Percentiles rank a stretch among this genome's conserved stretches.
These are phyloP conservation scores for Bruguiera parviflora DNA, from an alignment of 345 rosid species.

Conservation along the genomic window DNA sequence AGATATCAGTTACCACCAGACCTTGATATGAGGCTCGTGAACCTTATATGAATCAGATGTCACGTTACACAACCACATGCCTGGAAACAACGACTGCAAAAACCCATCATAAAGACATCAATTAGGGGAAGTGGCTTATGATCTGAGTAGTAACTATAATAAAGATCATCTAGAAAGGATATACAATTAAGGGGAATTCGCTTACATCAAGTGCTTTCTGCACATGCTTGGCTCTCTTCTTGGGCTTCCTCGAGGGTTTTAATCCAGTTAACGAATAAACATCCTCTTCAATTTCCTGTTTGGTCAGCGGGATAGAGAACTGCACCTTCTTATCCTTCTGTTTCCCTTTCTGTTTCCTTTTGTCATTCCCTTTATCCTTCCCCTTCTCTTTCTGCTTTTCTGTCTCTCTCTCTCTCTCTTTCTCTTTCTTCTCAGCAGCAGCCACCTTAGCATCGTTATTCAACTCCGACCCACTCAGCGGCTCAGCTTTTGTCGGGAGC, in stretches of 20 bases:
- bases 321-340: slow-evolving; percentile 19
- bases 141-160: no score
- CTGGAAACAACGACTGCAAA: slow-evolving; percentile 29
- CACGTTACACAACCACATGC: slow-evolving; percentile 23
- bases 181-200: background rate
- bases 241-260: slow-evolving; percentile 26
- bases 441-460: slow-evolving; percentile 10
- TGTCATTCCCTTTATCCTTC: no score
- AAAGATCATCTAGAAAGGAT: background rate
- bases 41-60: slow-evolving; percentile 23
- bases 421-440: background rate
- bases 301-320: slow-evolving; percentile 26
- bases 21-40: slow-evolving; percentile 23
- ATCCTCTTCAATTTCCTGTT: slow-evolving; percentile 30
- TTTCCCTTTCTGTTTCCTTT: background rate
- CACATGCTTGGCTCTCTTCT: slow-evolving; percentile 26
- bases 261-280: slow-evolving; percentile 25
- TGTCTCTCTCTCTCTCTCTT: no score
- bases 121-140: no score
- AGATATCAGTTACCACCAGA: slow-evolving; percentile 5
- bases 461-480: slow-evolving; percentile 23
- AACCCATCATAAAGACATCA: background rate
- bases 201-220: slow-evolving; percentile 30
- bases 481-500: slow-evolving; percentile 30
- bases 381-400: no score